These are phyloP conservation scores for Heterobasidion annosum DNA, from an alignment of 1,284 basidiomycete genomes.

Conservation along the genomic window DNA sequence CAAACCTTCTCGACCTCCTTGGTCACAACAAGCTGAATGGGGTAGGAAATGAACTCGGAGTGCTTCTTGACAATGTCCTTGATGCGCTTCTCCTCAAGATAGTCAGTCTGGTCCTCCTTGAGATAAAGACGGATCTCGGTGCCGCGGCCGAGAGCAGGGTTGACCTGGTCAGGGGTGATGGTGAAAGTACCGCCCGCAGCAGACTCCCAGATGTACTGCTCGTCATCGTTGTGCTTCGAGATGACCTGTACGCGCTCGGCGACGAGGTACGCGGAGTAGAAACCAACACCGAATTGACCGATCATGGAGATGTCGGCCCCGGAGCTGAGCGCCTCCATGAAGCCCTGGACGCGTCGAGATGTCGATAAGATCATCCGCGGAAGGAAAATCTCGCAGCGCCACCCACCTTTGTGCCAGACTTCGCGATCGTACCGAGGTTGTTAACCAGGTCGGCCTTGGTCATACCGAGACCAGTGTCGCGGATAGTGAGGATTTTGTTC, in stretches of 20 bases:
- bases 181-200: slow-evolving; percentile 99
- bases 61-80: slow-evolving; percentile 99
- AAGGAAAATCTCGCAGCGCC: neutral
- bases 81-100: slow-evolving; percentile 99
- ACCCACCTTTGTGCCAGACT: slow-evolving; percentile 84
- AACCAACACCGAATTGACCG: slow-evolving; percentile 97
- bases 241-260: slow-evolving; percentile 98
- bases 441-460: slow-evolving; percentile 98
- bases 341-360: slow-evolving; percentile 52
- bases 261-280: slow-evolving; percentile 99
- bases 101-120: slow-evolving; percentile 99
- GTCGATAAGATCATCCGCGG: slow-evolving; percentile 5
- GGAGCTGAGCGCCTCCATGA: slow-evolving; percentile 94
- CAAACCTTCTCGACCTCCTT: slow-evolving; percentile 97
- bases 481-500: slow-evolving; percentile 86
- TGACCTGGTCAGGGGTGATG: slow-evolving; percentile 89
- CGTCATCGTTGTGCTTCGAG: slow-evolving; percentile 99
- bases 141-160: slow-evolving; percentile 90
- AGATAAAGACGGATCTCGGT: slow-evolving; percentile 92
- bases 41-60: slow-evolving; percentile 99
- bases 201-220: slow-evolving; percentile 99
- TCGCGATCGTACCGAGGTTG: slow-evolving; percentile 99
- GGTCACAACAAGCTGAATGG: slow-evolving; percentile 96
- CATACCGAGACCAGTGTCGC: slow-evolving; percentile 98
- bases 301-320: slow-evolving; percentile 96